These are phyloP conservation scores for Sarocladium oryzae DNA, from an alignment of 2,329 filamentous ascomycete species.

Conservation along the genomic window DNA sequence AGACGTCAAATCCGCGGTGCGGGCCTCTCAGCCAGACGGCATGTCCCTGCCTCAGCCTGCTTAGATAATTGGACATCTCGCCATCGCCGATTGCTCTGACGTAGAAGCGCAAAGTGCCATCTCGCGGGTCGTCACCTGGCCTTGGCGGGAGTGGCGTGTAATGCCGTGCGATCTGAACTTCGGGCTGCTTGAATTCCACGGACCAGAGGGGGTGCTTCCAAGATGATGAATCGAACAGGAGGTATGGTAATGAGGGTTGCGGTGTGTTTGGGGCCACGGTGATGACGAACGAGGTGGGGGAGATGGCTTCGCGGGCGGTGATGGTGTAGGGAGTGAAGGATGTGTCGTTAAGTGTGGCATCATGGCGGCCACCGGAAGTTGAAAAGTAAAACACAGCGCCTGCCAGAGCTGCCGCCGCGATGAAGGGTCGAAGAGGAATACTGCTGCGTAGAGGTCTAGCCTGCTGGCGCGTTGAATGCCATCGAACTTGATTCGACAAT, in stretches of 20 bases:
- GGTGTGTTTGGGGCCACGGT: constrained; percentile 44
- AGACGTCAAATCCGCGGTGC: constrained; percentile 57
- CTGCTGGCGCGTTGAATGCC: constrained; percentile 34
- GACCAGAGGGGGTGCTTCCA: constrained; percentile 65
- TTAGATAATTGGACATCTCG: constrained; percentile 80
- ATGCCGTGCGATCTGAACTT: constrained; percentile 82
- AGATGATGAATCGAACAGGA: constrained; percentile 17
- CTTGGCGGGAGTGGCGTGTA: constrained; percentile 81
- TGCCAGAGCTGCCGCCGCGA: neutral
- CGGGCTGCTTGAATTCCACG: constrained; percentile 89
- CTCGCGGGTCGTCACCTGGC: constrained; percentile 12
- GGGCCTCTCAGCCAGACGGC: constrained; percentile 74
- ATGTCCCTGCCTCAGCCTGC: constrained; percentile 54
- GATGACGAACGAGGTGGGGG: constrained; percentile 62
- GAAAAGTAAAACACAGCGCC: neutral
- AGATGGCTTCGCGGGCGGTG: constrained; percentile 53
- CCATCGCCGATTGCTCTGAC: constrained; percentile 73
- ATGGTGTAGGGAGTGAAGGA: constrained; percentile 63
- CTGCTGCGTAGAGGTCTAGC: constrained; percentile 18
- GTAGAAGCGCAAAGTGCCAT: constrained; percentile 58
- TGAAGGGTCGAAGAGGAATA: constrained; percentile 16
- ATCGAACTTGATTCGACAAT: neutral
- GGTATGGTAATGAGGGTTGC: constrained; percentile 21
- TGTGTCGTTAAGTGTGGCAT: constrained; percentile 44
- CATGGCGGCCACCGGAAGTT: constrained; percentile 17